These are phyloP conservation scores for Rhododendron kiyosumense DNA, from an alignment of 148 eudicot species.

Conservation along the genomic window DNA sequence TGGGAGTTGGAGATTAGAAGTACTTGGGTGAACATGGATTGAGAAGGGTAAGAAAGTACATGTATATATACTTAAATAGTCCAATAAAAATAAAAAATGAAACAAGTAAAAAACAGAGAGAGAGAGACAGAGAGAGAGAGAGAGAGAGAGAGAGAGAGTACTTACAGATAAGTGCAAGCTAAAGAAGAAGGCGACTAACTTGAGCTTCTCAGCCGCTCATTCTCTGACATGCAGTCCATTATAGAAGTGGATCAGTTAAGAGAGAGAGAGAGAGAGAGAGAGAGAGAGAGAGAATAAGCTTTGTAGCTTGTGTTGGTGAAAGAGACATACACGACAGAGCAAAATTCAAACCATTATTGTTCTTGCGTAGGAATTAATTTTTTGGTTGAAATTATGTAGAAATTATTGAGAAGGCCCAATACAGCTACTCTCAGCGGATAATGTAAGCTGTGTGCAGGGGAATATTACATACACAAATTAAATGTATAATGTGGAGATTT, in stretches of 20 bases:
- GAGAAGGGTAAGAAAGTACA: neutral
- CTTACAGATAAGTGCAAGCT: slow-evolving; percentile 15
- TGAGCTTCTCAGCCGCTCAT: slow-evolving; percentile 44
- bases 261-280: neutral
- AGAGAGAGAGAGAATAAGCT: neutral
- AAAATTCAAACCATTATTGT: neutral
- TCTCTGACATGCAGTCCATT: slow-evolving; percentile 49
- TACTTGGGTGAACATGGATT: neutral
- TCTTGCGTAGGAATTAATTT: too few species aligned
- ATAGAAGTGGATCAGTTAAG: neutral
- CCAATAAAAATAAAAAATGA: neutral
- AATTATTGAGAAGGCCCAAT: slow-evolving; percentile 2
- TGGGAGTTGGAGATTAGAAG: neutral
- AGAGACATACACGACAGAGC: neutral
- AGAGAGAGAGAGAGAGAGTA: neutral
- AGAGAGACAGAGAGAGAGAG: neutral
- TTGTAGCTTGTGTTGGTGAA: neutral
- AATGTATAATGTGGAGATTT: neutral
- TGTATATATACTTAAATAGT: neutral
- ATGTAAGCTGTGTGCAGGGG: neutral
- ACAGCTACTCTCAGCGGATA: neutral
- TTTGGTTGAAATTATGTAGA: neutral
- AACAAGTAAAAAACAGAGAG: neutral
- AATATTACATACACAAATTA: neutral
- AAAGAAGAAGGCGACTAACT: slow-evolving; percentile 21